Evolutionary conservation across 805 yeast species (phyloP).

Genomic region (Cyberlindnera suaveolens): DNA sequence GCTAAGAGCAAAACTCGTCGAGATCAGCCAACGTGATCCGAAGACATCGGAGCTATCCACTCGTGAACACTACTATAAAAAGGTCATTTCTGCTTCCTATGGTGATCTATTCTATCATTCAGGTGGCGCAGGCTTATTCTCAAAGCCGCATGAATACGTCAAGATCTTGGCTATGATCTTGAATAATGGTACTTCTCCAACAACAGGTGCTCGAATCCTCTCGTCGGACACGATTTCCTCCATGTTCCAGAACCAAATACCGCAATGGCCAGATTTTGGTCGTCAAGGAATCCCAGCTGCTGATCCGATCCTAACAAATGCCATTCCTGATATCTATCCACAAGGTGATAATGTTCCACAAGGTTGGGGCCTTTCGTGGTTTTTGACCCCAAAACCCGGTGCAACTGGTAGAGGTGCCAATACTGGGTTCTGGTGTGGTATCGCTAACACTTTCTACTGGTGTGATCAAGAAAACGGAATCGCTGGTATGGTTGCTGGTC

Average conservation of each 20-base stretch:
- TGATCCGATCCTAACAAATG: slow-evolving; percentile 10
- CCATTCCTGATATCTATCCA: slow-evolving; percentile 20
- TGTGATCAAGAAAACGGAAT: slow-evolving; percentile 32
- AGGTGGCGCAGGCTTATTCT: slow-evolving; percentile 40
- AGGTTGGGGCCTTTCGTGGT: slow-evolving; percentile 29
- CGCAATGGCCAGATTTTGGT: slow-evolving; percentile 22
- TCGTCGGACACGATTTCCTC: slow-evolving; percentile 26
- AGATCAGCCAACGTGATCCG: slow-evolving; percentile 17
- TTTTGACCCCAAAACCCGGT: slow-evolving; percentile 20
- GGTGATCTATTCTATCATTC: slow-evolving; percentile 18
- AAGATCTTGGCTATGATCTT: slow-evolving; percentile 33
- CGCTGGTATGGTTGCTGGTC: slow-evolving; percentile 35
- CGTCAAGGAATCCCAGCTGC: slow-evolving; percentile 12
- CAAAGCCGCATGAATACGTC: slow-evolving; percentile 34
- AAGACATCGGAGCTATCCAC: slow-evolving; percentile 11
- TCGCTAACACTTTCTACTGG: slow-evolving; percentile 36
- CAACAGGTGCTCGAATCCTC: slow-evolving; percentile 28
- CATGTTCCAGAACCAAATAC: slow-evolving; percentile 29
- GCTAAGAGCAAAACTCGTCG: slow-evolving; percentile 18
- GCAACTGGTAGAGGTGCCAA: slow-evolving; percentile 33
- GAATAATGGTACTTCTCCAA: slow-evolving; percentile 35
- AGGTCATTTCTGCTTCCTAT: slow-evolving; percentile 1
- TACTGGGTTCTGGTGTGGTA: slow-evolving; percentile 35
- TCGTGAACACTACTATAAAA: slow-evolving; percentile 9
- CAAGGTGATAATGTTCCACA: slow-evolving; percentile 21